Base-by-base conservation (phyloP, 2,329 filamentous ascomycete species). In the Dendrostoma leiphaemia region DNA sequence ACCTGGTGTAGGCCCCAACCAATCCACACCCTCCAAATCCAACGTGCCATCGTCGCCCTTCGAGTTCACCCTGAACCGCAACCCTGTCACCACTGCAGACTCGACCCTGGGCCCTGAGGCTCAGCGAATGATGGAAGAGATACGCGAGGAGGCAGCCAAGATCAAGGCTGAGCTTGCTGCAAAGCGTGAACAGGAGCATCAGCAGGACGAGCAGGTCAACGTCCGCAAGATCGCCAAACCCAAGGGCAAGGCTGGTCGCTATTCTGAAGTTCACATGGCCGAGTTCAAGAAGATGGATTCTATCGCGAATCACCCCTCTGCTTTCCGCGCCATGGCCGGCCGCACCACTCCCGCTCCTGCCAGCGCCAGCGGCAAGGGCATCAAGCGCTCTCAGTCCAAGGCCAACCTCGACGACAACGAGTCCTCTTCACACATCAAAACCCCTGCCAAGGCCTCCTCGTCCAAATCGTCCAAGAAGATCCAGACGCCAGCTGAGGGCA, bases 241-340 rank as follows among this genome's bases (percentile, higher is more conserved):
- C 12, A 95, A 87, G 73, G 86, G 90, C 62, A 92, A 87, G 68
- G 81, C 84, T 48, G 77, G 85, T 46, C 86, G 93, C 43, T 97
- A 87, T 73, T 96, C 90, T 67, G 87, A 91, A 59, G 85, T 83
- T 34, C 93, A 97, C 68, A 88, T 90, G 82, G 85, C 86, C 47
- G 83, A 93, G 65, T 97, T 97, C 74, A 90, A 90, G 73, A 97
- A 96, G 77, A 97, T 97, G 93, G 91, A 96, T 68, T 97, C 92
- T 2, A 97, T 97, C 65, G 90, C 85, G 40, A 86, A 86, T 59
- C 92, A 97, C 67, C 80, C 91, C 8, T 96, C 92, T 10, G 83
- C 87, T 15, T 94, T 86, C 74, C 81, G 90, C 58, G 80, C 80
- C 21, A 77, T 82, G 56, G 71, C 77, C 4, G 77, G 70, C 32